Conservation (phyloP, 2,329 filamentous ascomycete genomes). For the Penicillium brasilianum region DNA sequence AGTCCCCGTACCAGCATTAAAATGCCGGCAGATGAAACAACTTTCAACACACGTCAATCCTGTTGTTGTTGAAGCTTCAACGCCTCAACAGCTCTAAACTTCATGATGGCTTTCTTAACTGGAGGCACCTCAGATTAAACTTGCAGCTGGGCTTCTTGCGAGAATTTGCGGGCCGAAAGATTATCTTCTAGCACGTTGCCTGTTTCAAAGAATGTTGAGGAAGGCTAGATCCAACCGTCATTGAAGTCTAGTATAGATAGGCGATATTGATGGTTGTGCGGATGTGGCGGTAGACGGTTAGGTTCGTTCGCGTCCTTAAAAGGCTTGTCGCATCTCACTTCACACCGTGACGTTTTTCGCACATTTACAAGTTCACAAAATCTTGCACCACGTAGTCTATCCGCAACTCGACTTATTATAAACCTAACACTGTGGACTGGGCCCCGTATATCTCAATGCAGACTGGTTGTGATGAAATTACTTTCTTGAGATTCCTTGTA, state of each 20-base stretch:
- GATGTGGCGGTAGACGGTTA: not conserved
- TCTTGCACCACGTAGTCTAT: not conserved
- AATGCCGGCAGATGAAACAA: slow-evolving; percentile 1
- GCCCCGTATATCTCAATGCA: not conserved
- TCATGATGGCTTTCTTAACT: not conserved
- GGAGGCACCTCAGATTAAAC: not conserved
- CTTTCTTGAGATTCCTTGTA: slow-evolving; percentile 4
- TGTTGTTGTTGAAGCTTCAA: not conserved
- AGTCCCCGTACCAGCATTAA: not conserved
- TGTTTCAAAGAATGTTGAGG: not conserved
- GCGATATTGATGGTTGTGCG: not conserved
- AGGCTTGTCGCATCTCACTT: slow-evolving; percentile 1
- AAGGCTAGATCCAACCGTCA: not conserved
- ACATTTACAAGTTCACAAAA: not conserved
- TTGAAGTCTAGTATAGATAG: not conserved
- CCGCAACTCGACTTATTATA: not conserved
- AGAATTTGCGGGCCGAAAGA: not conserved
- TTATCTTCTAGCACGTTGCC: not conserved
- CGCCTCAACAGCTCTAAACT: slow-evolving; percentile 1
- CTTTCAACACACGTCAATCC: not conserved
- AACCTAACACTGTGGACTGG: not conserved
- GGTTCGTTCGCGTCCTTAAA: slow-evolving; percentile 2
- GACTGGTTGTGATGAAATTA: not conserved
- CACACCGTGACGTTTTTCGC: not conserved
- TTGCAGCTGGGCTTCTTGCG: not conserved